Conservation (phyloP, 129 eudicot species). For the Flaveria robusta region DNA sequence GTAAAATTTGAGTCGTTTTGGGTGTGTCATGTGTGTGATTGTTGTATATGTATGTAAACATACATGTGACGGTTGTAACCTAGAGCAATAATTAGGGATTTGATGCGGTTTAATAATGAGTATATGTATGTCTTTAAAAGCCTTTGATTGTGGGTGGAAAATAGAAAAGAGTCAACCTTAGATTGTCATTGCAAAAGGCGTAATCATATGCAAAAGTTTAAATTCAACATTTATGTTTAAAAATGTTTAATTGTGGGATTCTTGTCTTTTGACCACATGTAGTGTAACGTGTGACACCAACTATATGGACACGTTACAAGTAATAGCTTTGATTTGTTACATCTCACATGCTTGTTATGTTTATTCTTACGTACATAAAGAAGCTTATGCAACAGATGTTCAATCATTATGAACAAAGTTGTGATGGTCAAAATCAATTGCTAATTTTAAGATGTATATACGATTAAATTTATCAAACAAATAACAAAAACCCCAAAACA, state of each 20-base stretch:
- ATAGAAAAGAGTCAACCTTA: background rate
- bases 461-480: no score
- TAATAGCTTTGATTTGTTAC: no score
- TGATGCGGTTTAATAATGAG: background rate
- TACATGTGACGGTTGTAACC: background rate
- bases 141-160: constrained; percentile 12
- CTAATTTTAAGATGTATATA: no score
- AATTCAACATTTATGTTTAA: background rate
- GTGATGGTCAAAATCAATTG: no score
- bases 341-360: no score
- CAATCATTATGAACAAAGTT: no score
- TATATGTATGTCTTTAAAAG: background rate
- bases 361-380: no score
- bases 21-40: background rate
- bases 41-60: background rate
- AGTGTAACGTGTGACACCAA: no score
- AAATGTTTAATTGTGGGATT: background rate
- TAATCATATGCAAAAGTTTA: background rate
- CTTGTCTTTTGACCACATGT: background rate
- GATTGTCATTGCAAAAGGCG: background rate
- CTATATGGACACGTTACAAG: no score
- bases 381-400: no score
- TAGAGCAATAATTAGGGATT: background rate
- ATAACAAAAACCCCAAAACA: no score
- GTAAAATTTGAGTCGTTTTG: background rate